Evolutionary conservation across 2,329 filamentous ascomycete species (phyloP), one percentile per base, ranked within the genome.

Genomic region (Ilyonectria sp.): DNA sequence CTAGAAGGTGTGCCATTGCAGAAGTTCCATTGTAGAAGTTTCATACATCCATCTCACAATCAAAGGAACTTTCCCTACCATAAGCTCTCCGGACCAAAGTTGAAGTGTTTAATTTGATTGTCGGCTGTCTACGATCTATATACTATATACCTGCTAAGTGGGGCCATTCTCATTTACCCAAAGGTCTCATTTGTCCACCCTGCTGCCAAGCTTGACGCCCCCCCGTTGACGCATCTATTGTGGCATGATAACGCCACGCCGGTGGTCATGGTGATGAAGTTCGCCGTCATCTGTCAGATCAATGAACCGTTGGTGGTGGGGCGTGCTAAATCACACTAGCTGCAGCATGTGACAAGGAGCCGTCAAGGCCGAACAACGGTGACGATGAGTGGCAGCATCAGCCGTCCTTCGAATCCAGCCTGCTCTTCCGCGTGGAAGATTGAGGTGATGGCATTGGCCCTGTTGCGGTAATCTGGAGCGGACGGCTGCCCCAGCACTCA

Each of bases 401-500:
- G 46, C 46, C 46, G 46, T 49, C 46, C 46, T 13, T 49, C 46
- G 46, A 49, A 49, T 49, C 46, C 46, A 49, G 46, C 46, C 46
- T 49, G n/a, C 46, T 23, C 46, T 49, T 49, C 46, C 46, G n/a
- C 46, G 26, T 49, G 33, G 46, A 49, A 49, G 46, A 49, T 49
- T 49, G 46, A 49, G 46, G 46, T 21, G 46, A 49, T 49, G 46
- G 46, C 15, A 21, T 49, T 49, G 29, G 46, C 46, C 17, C 46
- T 49, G 46, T 49, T 49, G 46, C 23, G n/a, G 46, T 49, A 49
- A 49, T 49, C 46, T 49, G 46, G 46, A 49, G 21, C 46, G 19
- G 46, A 49, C n/a, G 15, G 11, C n/a, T 23, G 19, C n/a, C 13
- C 21, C 46, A 49, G 19, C 46, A 49, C 21, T 40, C 35, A 40